Percentiles rank a stretch among this genome's conserved stretches.
These are phyloP conservation scores for Castanea sativa DNA, from an alignment of 306 rosid species.

Conservation along the genomic window DNA sequence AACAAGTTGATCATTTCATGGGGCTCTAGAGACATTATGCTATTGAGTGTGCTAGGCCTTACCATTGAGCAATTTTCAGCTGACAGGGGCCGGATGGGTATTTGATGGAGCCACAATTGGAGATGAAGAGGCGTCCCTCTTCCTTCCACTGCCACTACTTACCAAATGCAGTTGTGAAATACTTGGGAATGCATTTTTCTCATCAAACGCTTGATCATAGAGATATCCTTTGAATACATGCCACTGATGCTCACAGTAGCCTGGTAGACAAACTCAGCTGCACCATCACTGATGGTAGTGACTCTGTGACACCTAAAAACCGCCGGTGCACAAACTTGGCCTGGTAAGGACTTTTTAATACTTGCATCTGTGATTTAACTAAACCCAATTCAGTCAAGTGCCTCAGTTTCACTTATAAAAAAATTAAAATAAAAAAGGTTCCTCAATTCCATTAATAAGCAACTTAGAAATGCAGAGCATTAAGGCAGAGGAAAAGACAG, in stretches of 20 bases:
- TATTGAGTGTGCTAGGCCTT: not conserved
- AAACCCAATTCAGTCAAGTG: not conserved
- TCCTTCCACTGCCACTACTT: constrained; percentile 48
- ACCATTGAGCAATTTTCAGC: constrained; percentile 33
- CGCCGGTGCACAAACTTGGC: constrained; percentile 64
- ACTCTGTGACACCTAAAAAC: constrained; percentile 81
- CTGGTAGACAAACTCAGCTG: constrained; percentile 64
- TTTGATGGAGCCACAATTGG: constrained; percentile 37
- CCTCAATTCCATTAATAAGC: not conserved
- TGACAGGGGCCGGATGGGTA: constrained; percentile 49
- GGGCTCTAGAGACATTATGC: not conserved
- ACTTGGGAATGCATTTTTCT: constrained; percentile 36
- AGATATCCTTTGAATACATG: constrained; percentile 74
- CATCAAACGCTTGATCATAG: constrained; percentile 72
- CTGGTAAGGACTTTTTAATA: constrained; percentile 58
- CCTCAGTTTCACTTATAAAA: no score
- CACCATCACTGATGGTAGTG: constrained; percentile 63
- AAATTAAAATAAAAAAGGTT: no score
- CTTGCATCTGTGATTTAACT: constrained; percentile 49
- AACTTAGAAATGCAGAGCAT: not conserved
- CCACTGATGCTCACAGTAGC: constrained; percentile 78
- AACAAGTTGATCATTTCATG: not conserved
- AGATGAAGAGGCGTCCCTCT: constrained; percentile 44
- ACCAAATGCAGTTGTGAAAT: constrained; percentile 57
- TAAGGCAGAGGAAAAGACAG: not conserved